Percentiles rank a stretch among this genome's conserved stretches.
Conservation (phyloP, 768 basidiomycete species). For the Pleurotus citrinopileatus region DNA sequence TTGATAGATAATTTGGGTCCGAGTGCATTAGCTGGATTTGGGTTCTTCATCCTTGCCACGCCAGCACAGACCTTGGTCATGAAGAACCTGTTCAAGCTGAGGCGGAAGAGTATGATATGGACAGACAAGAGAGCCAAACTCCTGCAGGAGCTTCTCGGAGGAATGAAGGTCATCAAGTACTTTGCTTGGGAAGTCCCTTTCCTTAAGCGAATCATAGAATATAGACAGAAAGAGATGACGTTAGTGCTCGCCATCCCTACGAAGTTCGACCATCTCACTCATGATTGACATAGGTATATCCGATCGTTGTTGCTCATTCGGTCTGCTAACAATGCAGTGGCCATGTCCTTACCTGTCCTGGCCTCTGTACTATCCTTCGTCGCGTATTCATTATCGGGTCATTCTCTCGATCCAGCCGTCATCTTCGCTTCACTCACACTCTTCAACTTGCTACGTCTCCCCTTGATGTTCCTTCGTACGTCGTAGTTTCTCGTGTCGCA, state of each 20-base stretch:
- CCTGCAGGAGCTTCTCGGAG: conserved; percentile 84
- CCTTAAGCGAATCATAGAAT: conserved; percentile 65
- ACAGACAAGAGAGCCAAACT: conserved; percentile 89
- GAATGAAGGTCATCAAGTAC: conserved; percentile 91
- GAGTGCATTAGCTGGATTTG: conserved; percentile 52
- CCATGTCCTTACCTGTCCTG: conserved; percentile 70
- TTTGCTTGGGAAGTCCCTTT: conserved; percentile 89
- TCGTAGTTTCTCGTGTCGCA: conserved; percentile 1
- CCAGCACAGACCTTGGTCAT: conserved; percentile 74
- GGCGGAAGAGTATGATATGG: conserved; percentile 80
- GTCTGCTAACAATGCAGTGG: conserved; percentile 64
- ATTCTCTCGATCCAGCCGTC: conserved; percentile 61
- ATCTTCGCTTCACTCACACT: conserved; percentile 85
- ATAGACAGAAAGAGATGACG: conserved; percentile 69
- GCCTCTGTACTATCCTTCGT: conserved; percentile 78
- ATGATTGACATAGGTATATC: conserved; percentile 44
- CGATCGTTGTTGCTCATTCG: conserved; percentile 66
- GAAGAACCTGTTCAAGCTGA: conserved; percentile 65
- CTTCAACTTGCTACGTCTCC: conserved; percentile 80
- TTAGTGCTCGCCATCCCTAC: conserved; percentile 39
- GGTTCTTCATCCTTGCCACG: conserved; percentile 62
- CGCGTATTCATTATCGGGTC: conserved; percentile 73
- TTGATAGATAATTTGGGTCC: conserved; percentile 73
- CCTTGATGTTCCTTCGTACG: conserved; percentile 71
- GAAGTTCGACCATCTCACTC: background rate